Evolutionary conservation across 306 rosid genomes (phyloP).

Genomic region (Abrus precatorius): DNA sequence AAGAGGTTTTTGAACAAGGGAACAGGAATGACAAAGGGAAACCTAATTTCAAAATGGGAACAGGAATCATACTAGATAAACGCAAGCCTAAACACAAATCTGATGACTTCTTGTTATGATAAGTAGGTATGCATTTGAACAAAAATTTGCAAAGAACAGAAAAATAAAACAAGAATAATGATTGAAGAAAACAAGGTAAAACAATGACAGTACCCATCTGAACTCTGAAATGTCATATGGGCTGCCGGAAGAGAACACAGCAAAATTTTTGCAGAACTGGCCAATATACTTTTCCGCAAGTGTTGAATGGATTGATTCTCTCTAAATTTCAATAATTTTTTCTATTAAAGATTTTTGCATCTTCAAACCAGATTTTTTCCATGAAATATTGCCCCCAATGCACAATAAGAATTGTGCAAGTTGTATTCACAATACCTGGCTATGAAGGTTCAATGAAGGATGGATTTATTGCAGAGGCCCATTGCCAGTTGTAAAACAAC

Average conservation of each 20-base stretch:
- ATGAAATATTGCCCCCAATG: too few species aligned
- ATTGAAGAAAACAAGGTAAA: not conserved
- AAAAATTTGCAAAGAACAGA: not conserved
- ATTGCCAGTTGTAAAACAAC: not conserved
- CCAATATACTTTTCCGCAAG: conserved; percentile 2
- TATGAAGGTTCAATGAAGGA: conserved; percentile 1
- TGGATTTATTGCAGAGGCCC: not conserved
- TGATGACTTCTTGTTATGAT: not conserved
- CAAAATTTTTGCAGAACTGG: not conserved
- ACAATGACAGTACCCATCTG: not conserved
- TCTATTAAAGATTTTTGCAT: not conserved
- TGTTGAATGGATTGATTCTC: not conserved
- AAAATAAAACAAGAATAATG: not conserved
- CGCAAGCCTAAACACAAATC: not conserved
- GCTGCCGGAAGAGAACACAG: not conserved
- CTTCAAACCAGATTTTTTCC: not conserved
- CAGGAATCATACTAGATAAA: not conserved
- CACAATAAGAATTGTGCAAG: not conserved
- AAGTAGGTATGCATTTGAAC: not conserved
- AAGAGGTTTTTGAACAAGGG: not conserved
- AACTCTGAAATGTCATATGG: not conserved
- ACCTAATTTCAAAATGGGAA: not conserved
- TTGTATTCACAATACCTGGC: not conserved
- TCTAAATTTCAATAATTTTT: not conserved
- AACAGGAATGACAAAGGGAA: conserved; percentile 3